phyloP scores from a whole-genome alignment of 129 eudicot species.

The Artemisia tridentata region DNA sequence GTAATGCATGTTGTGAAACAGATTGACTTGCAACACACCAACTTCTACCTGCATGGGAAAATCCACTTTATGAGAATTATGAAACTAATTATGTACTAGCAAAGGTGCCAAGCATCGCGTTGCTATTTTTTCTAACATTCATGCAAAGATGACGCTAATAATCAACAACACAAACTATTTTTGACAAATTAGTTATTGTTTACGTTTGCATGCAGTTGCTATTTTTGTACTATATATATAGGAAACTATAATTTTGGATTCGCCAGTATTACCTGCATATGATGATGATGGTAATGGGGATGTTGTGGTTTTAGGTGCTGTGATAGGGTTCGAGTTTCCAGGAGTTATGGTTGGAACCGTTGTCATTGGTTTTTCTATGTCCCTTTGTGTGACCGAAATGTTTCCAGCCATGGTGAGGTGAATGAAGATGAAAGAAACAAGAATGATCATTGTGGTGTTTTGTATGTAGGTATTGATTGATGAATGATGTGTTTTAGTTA shows the following conservation, averaged over 20 bases:
- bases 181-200: too few relatives aligned
- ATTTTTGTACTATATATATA: too few relatives aligned
- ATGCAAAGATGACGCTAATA: too few relatives aligned
- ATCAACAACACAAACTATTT: too few relatives aligned
- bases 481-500: slow-evolving; percentile 25
- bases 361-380: slow-evolving; percentile 77
- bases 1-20: slow-evolving; percentile 61
- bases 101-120: too few relatives aligned
- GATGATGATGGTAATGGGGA: slow-evolving; percentile 39
- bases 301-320: slow-evolving; percentile 37
- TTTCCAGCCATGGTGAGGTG: slow-evolving; percentile 13
- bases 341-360: slow-evolving; percentile 82
- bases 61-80: too few relatives aligned
- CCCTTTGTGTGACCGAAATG: slow-evolving; percentile 34
- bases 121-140: too few relatives aligned
- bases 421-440: slow-evolving; percentile 29
- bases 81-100: too few relatives aligned
- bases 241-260: too few relatives aligned
- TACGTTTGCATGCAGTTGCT: too few relatives aligned
- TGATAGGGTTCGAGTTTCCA: slow-evolving; percentile 46
- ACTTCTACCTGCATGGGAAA: slow-evolving; percentile 32
- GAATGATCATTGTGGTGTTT: slow-evolving; percentile 14
- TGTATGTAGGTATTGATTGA: slow-evolving; percentile 17
- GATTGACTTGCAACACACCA: slow-evolving; percentile 90
- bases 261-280: not conserved